These are phyloP conservation scores for Cantharellus anzutake DNA, from an alignment of 768 basidiomycete species.

Conservation along the genomic window DNA sequence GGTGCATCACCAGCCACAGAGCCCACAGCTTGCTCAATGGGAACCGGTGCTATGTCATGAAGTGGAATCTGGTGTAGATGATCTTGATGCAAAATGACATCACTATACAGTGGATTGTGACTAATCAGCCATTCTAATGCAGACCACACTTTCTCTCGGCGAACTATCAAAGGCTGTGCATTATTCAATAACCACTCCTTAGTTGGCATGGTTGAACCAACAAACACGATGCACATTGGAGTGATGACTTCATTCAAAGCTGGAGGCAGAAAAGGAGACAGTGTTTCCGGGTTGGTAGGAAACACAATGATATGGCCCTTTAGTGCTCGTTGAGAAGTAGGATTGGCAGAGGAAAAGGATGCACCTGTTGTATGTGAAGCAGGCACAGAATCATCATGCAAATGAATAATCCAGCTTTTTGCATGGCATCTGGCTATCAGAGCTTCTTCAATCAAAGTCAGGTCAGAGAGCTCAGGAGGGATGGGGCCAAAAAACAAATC, in stretches of 20 bases:
- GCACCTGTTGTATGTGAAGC: neutral
- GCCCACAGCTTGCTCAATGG: neutral
- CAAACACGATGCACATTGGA: neutral
- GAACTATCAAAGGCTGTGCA: neutral
- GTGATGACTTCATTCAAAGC: neutral
- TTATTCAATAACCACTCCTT: neutral
- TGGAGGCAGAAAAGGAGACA: neutral
- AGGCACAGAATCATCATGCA: neutral
- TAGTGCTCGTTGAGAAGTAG: neutral
- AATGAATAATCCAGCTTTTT: neutral
- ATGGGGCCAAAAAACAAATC: neutral
- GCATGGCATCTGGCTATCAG: neutral
- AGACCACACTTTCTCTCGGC: neutral
- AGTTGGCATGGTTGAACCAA: neutral
- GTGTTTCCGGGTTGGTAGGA: neutral
- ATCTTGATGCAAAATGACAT: neutral
- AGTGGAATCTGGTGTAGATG: neutral
- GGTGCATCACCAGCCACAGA: neutral
- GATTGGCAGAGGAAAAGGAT: neutral
- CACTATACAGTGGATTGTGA: neutral
- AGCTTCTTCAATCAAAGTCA: neutral
- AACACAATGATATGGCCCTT: neutral
- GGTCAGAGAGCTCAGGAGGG: neutral
- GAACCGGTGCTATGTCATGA: neutral
- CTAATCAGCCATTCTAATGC: neutral